These are phyloP conservation scores for Claviceps monticola DNA, from an alignment of 2,329 filamentous ascomycete genomes.

Conservation along the genomic window DNA sequence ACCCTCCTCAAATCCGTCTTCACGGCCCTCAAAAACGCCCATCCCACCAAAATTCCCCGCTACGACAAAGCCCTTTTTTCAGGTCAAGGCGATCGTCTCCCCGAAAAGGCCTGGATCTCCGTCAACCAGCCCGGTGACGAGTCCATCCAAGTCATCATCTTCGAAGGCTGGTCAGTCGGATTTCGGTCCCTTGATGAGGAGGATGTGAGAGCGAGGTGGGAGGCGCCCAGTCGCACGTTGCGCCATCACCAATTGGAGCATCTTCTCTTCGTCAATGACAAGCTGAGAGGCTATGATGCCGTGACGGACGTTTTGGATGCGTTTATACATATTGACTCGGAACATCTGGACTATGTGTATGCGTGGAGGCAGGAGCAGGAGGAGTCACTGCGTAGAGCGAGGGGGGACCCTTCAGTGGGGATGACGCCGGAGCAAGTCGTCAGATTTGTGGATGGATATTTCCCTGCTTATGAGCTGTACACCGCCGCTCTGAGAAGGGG, in stretches of 20 bases:
- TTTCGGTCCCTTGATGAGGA: conserved; percentile 50
- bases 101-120: conserved; percentile 44
- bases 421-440: conserved; percentile 75
- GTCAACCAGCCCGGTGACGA: conserved; percentile 38
- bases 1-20: conserved; percentile 51
- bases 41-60: conserved; percentile 46
- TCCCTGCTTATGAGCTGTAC: conserved; percentile 60
- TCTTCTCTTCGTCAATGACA: conserved; percentile 35
- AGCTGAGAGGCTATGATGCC: conserved; percentile 31
- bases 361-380: conserved; percentile 77
- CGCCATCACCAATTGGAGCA: conserved; percentile 33
- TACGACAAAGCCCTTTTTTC: conserved; percentile 74
- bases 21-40: conserved; percentile 35
- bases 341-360: conserved; percentile 64
- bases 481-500: conserved; percentile 44
- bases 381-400: conserved; percentile 47
- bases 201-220: conserved; percentile 38
- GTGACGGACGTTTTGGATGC: conserved; percentile 37
- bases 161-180: conserved; percentile 87
- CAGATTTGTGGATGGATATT: conserved; percentile 57
- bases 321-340: conserved; percentile 52
- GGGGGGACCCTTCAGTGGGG: conserved; percentile 43
- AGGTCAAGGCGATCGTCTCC: conserved; percentile 63
- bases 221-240: conserved; percentile 35
- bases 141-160: conserved; percentile 52